Base-by-base conservation (phyloP, 176 grass and related monocot species). In the Leersia perrieri region DNA sequence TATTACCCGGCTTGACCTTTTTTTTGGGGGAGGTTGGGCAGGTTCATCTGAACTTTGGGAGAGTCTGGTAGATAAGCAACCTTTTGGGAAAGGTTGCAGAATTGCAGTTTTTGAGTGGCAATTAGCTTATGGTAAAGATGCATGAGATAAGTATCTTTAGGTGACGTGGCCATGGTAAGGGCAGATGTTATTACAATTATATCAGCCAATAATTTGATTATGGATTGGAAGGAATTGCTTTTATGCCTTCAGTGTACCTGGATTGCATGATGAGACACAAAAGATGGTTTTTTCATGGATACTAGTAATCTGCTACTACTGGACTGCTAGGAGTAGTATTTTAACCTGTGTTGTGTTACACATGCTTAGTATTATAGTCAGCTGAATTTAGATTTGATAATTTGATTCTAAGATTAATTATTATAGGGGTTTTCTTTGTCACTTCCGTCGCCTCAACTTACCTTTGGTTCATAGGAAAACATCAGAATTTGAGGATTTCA, bases 41-140 rank as follows among this genome's bases (percentile, higher is more conserved):
- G 49, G 73, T 77, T 84, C 64, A 60, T 76, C 73, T 63, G 35
- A n/a, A 84, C 66, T 30, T 51, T 4, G 16, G 26, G 27, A 18
- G 16, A 3, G 32, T 20, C 15, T n/a, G 71, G 22, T 4, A 13
- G 33, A 55, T 15, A 12, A 30, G 13, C 42, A 28, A 38, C 22
- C 51, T 13, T 53, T 53, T 53, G 49, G 77, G 26, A 57, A 53
- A 33, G 31, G 22, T 38, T 26, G 12, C 29, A 25, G 11, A n/a
- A 13, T 38, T 26, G 12, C 29, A 25, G 11, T 25, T 3, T 26
- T 18, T 26, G 25, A 22, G 25, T 63, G 35, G 28, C 4, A 9
- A 16, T 40, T 39, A 60, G 13, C 40, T 30, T 45, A 10, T 4
- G 42, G 15, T 23, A 72, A 49, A 49, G 70, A 32, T 51, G 28